Evolutionary conservation across 148 eudicot species (phyloP), one percentile per base, ranked within the genome.

Genomic region (Vaccinium corymbosum): DNA sequence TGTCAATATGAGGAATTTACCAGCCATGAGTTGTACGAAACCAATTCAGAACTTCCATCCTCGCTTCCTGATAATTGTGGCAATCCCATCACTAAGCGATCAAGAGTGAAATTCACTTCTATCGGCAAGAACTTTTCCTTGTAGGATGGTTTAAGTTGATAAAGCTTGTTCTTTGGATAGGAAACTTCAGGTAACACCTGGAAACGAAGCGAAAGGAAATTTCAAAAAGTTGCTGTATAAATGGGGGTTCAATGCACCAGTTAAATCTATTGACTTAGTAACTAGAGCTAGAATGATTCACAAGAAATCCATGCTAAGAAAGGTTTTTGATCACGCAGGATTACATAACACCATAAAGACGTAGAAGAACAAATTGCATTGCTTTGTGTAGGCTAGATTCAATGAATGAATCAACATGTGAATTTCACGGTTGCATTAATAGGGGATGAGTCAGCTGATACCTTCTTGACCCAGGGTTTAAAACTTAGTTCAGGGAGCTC

Each of bases 1-100:
- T n/a, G 51, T 56, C 19, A 25, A 7, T 6, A 13, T 68, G 75
- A 32, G 29, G 48, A 17, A 74, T n/a, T 50, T 81, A 81, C 86
- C 86, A 85, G 84, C 86, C 86, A 81, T 48, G 80, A 57, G 51
- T 85, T 49, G 20, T 73, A 49, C 12, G 86, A 80, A 59, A 56
- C 32, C 46, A 29, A 56, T 17, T 6, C 75, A 13, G 83, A 29
- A 57, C 81, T 38, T 74, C 62, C 75, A 74, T 85, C 76, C 25
- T 71, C 79, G 29, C n/a, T 74, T 81, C 53, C 76, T 73, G 76
- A 64, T 81, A 85, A 57, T 73, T 81, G 86, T 81, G 80, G 83
- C 74, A 80, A 19, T 14, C 86, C 86, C 86, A 85, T 85, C 70
- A 27, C 62, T 73, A 49, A 38, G 74, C 29, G 35, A 46, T 85